Evolutionary conservation across 768 basidiomycete species (phyloP).

Genomic region (Phaeotremella fagi): DNA sequence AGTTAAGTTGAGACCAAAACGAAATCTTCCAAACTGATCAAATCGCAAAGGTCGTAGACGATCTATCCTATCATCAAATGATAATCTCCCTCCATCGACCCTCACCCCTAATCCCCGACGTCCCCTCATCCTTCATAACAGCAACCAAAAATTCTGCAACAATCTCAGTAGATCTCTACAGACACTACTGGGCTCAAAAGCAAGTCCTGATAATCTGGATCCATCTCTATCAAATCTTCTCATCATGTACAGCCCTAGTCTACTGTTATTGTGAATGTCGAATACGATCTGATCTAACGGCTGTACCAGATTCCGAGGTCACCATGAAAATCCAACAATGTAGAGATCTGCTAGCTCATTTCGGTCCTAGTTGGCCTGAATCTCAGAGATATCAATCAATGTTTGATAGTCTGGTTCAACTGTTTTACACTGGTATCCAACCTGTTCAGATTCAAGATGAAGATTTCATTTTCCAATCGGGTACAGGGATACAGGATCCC

Average conservation of each 20-base stretch:
- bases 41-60: constrained; percentile 5
- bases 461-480: too few species aligned
- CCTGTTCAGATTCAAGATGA: too few species aligned
- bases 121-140: constrained; percentile 7
- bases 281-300: constrained; percentile 2
- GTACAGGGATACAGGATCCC: too few species aligned
- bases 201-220: constrained; percentile 9
- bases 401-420: too few species aligned
- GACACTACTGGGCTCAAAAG: constrained; percentile 3
- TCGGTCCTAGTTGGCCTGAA: constrained; percentile 6
- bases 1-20: neutral
- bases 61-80: constrained; percentile 14
- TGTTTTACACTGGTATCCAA: too few species aligned
- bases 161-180: constrained; percentile 11
- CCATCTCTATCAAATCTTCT: constrained; percentile 12
- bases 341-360: neutral
- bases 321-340: neutral
- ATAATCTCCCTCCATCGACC: constrained; percentile 13
- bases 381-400: constrained; percentile 5
- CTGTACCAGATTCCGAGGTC: constrained; percentile 3
- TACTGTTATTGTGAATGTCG: constrained; percentile 6
- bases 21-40: neutral
- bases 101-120: constrained; percentile 8
- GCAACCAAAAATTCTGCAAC: neutral
- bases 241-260: constrained; percentile 5